Base-by-base conservation (phyloP, 2,329 filamentous ascomycete species). In the Neonectria neomacrospora region DNA sequence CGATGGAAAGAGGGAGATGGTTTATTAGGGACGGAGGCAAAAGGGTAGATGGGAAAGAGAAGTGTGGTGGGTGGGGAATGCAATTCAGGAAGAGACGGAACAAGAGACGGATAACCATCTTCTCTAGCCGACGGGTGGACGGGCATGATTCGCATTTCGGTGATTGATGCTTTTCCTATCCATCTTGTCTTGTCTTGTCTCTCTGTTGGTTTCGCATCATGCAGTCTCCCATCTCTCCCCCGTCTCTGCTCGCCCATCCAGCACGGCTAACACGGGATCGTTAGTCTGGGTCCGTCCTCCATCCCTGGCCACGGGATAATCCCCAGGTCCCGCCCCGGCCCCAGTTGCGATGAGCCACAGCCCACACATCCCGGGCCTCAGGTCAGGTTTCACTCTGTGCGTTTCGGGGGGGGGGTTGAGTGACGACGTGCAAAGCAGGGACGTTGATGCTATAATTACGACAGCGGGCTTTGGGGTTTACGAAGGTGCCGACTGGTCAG, bases 251-350 rank as follows among this genome's bases (percentile, higher is more conserved):
- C 32, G 4, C 5, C n/a, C 37, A 6, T 54, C 37, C 47, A 61
- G 45, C 58, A 56, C 58, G 58, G 58, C 58, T 61, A 61, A 61
- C 26, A 61, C 58, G 58, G 58, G 58, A 61, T 57, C 58, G 39
- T 37, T 61, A 61, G 58, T 37, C 34, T 53, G 22, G 44, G 34
- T 16, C 23, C 55, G 37, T 14, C 10, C 20, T 8, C 20, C 20
- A 45, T 45, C 55, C 54, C 34, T 37, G 54, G 18, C 55, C 45
- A 20, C 28, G 28, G 47, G 47, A 51, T 14, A 45, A 45, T 45
- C 42, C 28, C 47, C 47, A 51, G 26, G n/a, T 51, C 6, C 47
- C 47, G 48, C 11, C 20, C 12, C n/a, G n/a, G 11, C 50, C 44
- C 22, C 22, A 20, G 37, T 41, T 37, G 18, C 37, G 37, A 41